These are phyloP conservation scores for Pseudozyma sp. DNA, from an alignment of 1,284 basidiomycete species.

Conservation along the genomic window DNA sequence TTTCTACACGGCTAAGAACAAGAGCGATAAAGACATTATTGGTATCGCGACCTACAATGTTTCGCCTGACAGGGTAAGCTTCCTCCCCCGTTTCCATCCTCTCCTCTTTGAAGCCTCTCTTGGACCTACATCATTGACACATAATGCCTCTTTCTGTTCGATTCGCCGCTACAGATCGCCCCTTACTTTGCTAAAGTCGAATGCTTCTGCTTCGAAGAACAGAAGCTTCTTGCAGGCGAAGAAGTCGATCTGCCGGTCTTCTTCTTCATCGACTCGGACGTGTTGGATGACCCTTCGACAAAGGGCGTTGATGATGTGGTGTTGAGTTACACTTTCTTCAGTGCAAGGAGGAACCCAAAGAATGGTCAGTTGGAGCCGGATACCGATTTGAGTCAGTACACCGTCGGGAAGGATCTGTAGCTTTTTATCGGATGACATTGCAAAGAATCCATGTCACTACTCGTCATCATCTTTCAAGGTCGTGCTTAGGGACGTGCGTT, in stretches of 20 bases:
- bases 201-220: constrained; percentile 99
- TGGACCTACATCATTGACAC: too few relatives aligned
- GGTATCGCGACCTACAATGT: constrained; percentile 99
- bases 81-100: neutral
- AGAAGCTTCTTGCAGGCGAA: constrained; percentile 91
- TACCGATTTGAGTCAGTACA: constrained; percentile 61
- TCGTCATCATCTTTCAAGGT: neutral
- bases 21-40: constrained; percentile 86
- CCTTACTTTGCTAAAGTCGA: constrained; percentile 99
- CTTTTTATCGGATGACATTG: too few relatives aligned
- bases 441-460: too few relatives aligned
- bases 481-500: neutral
- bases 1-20: constrained; percentile 95
- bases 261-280: constrained; percentile 98
- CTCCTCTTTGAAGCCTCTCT: neutral
- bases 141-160: too few relatives aligned
- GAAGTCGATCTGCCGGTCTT: constrained; percentile 98
- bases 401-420: constrained; percentile 53
- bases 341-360: constrained; percentile 70
- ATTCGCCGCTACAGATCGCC: too few relatives aligned
- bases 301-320: constrained; percentile 90
- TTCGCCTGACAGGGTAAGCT: constrained; percentile 83
- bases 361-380: constrained; percentile 67
- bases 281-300: constrained; percentile 89
- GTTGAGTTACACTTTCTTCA: constrained; percentile 97